Percentiles rank a stretch among this genome's conserved stretches.
These are phyloP conservation scores for Globisporangium splendens DNA, from an alignment of 352 stramenopile genomes.

Conservation along the genomic window DNA sequence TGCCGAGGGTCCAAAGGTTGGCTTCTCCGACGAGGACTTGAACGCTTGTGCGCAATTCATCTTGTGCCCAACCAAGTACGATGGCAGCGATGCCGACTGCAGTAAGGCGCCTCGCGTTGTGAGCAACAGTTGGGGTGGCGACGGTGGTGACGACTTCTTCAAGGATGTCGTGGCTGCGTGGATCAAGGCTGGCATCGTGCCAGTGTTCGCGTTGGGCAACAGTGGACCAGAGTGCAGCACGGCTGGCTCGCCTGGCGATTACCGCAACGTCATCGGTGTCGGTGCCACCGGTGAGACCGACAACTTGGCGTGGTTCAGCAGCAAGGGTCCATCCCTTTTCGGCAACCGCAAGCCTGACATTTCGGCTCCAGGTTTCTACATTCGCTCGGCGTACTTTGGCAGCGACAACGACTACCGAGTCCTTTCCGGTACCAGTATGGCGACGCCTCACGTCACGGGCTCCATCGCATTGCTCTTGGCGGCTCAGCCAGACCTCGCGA, in stretches of 20 bases:
- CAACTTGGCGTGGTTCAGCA: constrained; percentile 14
- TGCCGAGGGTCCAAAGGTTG: neutral
- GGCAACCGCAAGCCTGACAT: constrained; percentile 25
- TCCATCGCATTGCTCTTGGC: constrained; percentile 24
- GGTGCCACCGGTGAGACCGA: constrained; percentile 18
- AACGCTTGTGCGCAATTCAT: constrained; percentile 24
- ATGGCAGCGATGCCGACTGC: constrained; percentile 18
- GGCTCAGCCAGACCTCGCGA: constrained; percentile 16
- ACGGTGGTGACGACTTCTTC: constrained; percentile 12
- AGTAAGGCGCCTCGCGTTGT: constrained; percentile 20
- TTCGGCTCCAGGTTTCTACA: constrained; percentile 18
- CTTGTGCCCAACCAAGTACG: constrained; percentile 19
- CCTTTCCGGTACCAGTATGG: constrained; percentile 24
- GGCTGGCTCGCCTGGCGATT: constrained; percentile 19
- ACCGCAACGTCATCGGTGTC: constrained; percentile 24
- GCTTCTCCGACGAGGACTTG: constrained; percentile 12
- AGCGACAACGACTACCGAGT: constrained; percentile 11
- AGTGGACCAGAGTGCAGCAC: constrained; percentile 14
- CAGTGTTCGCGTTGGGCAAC: constrained; percentile 22
- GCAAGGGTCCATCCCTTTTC: constrained; percentile 13
- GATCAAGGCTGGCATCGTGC: constrained; percentile 21
- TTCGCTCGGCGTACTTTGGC: constrained; percentile 12
- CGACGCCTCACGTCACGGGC: constrained; percentile 26
- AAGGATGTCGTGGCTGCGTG: constrained; percentile 16
- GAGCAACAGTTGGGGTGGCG: constrained; percentile 24